Evolutionary conservation across 2,329 filamentous ascomycete species (phyloP), one percentile per base, ranked within the genome.

Genomic region (Xylaria sp.): DNA sequence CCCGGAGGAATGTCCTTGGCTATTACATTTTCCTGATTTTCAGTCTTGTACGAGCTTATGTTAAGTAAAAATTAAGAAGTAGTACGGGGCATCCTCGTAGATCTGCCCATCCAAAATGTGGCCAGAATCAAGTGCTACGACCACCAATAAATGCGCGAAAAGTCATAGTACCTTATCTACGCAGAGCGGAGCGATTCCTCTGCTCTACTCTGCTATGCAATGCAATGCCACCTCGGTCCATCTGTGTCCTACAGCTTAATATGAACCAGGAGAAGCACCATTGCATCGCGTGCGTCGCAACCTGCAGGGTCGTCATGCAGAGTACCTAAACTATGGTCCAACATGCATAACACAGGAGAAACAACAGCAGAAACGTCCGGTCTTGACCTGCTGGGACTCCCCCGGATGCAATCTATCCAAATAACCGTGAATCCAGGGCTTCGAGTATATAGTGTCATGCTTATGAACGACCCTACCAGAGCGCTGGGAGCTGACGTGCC

Each of bases 261-360:
- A 2, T 58, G 20, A 28, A 28, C n/a, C 36, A 40, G 51, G 51
- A 54, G 54, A 54, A 54, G 31, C 15, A 17, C 31, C 13, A 33
- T 13, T 57, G 33, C 53, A 36, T 54, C 51, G 53, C 53, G 11
- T 57, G 36, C 33, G 33, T 57, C n/a, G 53, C 33, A 40, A 57
- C 36, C 53, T 57, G 53, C 56, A 59, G 38, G 38, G 56, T 33
- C 56, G 26, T 46, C 56, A 59, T 59, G 56, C 56, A 59, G 56
- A 3, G n/a, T 40, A 15, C 15, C 20, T 42, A 17, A 40, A 28
- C 9, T 28, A 20, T 28, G 20, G 33, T 40, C 15, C 56, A 59
- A 59, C 23, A n/a, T 26, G 17, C 42, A 46, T 46, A 6, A 42
- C 36, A 58, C 11, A 42, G 54, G n/a, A 53, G n/a, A 7, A 20